phyloP scores from a whole-genome alignment of 1,284 basidiomycete genomes.

The Puccinia horiana region DNA sequence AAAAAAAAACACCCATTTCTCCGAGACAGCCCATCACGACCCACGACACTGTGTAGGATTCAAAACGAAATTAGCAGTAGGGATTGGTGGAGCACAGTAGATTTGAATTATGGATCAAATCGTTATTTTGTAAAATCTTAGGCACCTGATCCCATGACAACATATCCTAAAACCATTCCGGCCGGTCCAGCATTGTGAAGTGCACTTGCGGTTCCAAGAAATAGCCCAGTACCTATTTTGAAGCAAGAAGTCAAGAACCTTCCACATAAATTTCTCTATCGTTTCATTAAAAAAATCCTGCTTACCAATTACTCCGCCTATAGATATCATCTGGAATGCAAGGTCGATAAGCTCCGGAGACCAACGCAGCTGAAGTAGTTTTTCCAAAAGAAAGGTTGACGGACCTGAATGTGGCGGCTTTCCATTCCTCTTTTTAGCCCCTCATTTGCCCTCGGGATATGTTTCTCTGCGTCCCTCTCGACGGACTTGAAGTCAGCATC shows the following conservation, averaged over 20 bases:
- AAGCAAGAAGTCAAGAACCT: neutral
- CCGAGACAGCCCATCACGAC: conserved; percentile 44
- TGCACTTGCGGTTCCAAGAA: conserved; percentile 38
- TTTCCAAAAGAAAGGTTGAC: neutral
- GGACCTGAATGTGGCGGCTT: conserved; percentile 24
- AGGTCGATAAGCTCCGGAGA: neutral
- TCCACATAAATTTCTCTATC: neutral
- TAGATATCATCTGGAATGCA: conserved; percentile 43
- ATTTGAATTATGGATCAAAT: neutral
- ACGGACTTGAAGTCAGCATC: neutral
- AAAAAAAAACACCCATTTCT: conserved; percentile 33
- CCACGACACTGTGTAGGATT: conserved; percentile 24
- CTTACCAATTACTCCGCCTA: conserved; percentile 45
- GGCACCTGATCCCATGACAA: conserved; percentile 29
- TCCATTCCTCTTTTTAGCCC: conserved; percentile 25
- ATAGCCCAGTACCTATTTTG: conserved; percentile 38
- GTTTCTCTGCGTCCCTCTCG: neutral
- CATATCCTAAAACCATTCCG: conserved; percentile 36
- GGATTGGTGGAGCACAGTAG: neutral
- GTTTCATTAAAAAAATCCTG: neutral
- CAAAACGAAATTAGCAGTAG: neutral
- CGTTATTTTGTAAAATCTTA: neutral
- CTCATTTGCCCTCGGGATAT: neutral
- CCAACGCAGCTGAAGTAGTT: neutral
- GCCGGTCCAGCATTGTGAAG: conserved; percentile 38